Conservation (phyloP, 805 yeast genomes). For the Metschnikowia continentalis region DNA sequence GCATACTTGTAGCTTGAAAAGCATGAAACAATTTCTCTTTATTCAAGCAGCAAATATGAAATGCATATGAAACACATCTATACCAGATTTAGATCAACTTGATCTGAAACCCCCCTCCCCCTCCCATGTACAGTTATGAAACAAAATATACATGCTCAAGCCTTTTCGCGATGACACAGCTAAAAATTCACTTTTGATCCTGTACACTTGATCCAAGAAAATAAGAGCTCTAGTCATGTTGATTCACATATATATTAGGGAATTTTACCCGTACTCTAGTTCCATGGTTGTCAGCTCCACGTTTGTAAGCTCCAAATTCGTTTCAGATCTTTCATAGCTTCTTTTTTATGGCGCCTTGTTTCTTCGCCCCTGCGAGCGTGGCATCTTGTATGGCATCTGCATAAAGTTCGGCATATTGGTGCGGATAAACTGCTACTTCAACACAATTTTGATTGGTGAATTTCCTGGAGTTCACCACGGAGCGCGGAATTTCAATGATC, state of each 20-base stretch:
- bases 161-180: not conserved
- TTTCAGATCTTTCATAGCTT: too few relatives aligned
- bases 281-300: too few relatives aligned
- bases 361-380: not conserved
- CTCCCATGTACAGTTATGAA: not conserved
- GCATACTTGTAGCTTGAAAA: too few relatives aligned
- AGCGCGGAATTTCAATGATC: not conserved
- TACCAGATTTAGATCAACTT: not conserved
- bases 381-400: not conserved
- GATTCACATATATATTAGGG: too few relatives aligned
- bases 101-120: not conserved
- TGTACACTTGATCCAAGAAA: too few relatives aligned
- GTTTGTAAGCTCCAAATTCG: too few relatives aligned
- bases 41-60: not conserved
- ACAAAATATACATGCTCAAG: not conserved
- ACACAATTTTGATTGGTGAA: not conserved
- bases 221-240: too few relatives aligned
- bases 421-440: not conserved
- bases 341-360: too few relatives aligned
- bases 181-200: not conserved
- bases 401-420: not conserved
- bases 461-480: not conserved
- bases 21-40: not conserved
- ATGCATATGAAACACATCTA: not conserved
- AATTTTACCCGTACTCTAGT: not conserved